These are phyloP conservation scores for Fraxinus floribunda DNA, from an alignment of 305 asterid species.

Conservation along the genomic window DNA sequence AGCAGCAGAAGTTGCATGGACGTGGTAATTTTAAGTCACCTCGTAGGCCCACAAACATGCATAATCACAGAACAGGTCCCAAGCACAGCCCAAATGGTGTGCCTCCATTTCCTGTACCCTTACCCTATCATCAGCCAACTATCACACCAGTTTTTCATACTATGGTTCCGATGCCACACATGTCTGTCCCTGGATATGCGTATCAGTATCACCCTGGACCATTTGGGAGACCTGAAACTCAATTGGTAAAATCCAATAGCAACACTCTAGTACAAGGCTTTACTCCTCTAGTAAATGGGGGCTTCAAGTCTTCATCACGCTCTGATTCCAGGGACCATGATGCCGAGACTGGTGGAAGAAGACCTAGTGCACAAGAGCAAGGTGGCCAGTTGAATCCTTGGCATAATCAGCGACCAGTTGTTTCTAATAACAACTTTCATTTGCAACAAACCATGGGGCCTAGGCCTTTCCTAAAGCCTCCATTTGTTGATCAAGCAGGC, in stretches of 20 bases:
- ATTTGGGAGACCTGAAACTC: slow-evolving; percentile 50
- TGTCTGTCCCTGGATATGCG: slow-evolving; percentile 56
- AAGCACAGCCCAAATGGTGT: slow-evolving; percentile 56
- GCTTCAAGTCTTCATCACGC: slow-evolving; percentile 43
- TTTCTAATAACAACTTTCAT: slow-evolving; percentile 46
- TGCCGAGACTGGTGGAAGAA: slow-evolving; percentile 50
- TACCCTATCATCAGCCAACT: slow-evolving; percentile 47
- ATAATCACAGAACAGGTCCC: slow-evolving; percentile 57
- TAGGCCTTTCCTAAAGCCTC: slow-evolving; percentile 62
- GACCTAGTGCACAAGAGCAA: slow-evolving; percentile 48
- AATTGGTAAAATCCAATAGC: slow-evolving; percentile 41
- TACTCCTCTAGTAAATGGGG: slow-evolving; percentile 52
- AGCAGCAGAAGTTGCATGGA: slow-evolving; percentile 61
- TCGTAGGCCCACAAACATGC: slow-evolving; percentile 43
- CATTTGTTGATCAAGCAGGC: slow-evolving; percentile 48
- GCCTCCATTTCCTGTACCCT: slow-evolving; percentile 54
- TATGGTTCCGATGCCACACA: slow-evolving; percentile 53
- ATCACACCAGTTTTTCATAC: slow-evolving; percentile 49
- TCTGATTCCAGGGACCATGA: slow-evolving; percentile 45
- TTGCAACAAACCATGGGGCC: slow-evolving; percentile 58
- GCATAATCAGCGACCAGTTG: slow-evolving; percentile 50
- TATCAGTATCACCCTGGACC: slow-evolving; percentile 50
- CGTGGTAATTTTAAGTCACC: slow-evolving; percentile 50
- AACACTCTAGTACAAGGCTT: slow-evolving; percentile 48
- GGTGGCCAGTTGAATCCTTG: slow-evolving; percentile 39